Evolutionary conservation across 805 yeast genomes (phyloP), one percentile per base, ranked within the genome.

Genomic region (Wickerhamiella qilinensis): DNA sequence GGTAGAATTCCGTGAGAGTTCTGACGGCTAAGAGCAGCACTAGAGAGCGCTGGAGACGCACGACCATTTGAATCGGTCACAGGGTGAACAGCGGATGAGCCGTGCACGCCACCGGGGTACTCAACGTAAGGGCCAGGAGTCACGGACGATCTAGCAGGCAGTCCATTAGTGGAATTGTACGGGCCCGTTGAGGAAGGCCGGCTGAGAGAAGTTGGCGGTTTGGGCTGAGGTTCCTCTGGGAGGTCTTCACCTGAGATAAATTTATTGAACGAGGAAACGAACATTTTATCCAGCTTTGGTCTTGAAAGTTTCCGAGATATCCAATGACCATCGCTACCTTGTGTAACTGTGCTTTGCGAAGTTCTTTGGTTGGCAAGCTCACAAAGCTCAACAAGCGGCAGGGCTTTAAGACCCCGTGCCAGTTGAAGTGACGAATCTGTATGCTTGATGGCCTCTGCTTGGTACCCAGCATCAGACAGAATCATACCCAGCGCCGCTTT

Each of bases 211-310:
- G n/a, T n/a, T n/a, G n/a, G n/a, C n/a, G n/a, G n/a, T n/a, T n/a
- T 22, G 8, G 27, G 12, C 28, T 27, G 37, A 20, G n/a, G n/a
- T n/a, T 35, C 36, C 7, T 30, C 38, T 5, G 14, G 17, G 2
- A 18, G 62, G 27, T 80, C 93, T 35, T 88, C 96, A 1, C 94
- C 96, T 30, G 93, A 77, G 41, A 88, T 85, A 56, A 77, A 75
- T 54, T 75, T 76, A 53, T 71, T 76, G 51, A 79, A 73, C 4
- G 81, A 72, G 32, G 79, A 86, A 9, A 91, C 88, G 94, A 94
- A 83, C 38, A 84, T 77, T 52, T 73, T 78, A 48, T 85, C 93
- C 38, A 83, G 63, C 47, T 53, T 52, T 12, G 66, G 65, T 50
- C 76, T 75, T 20, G 53, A 51, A 21, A 60, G 46, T 38, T 55